Conservation (phyloP, 2,329 filamentous ascomycete species). For the Claviceps sp. region DNA sequence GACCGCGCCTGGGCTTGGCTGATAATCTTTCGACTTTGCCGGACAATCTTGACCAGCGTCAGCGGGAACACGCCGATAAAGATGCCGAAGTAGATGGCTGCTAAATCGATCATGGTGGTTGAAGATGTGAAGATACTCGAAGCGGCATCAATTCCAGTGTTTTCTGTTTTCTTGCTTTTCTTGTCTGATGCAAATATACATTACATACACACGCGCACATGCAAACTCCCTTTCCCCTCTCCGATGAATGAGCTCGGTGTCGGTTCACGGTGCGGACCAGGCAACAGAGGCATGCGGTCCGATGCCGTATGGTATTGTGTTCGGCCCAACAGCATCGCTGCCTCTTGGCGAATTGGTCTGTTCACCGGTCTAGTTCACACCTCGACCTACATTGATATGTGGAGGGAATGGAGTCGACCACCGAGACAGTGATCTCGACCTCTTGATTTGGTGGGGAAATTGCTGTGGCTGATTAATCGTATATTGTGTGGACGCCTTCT, state of each 20-base stretch:
- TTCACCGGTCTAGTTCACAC: no score
- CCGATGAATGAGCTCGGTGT: no score
- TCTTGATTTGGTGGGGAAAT: background rate
- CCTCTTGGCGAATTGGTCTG: no score
- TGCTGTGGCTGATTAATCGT: background rate
- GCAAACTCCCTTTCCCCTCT: no score
- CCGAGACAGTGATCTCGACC: background rate
- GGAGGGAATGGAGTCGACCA: no score
- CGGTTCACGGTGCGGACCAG: no score
- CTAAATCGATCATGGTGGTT: slow-evolving; percentile 9
- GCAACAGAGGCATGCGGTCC: no score
- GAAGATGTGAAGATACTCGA: no score
- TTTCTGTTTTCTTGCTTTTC: background rate
- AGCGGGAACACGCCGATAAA: slow-evolving; percentile 16
- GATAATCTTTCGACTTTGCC: slow-evolving; percentile 12
- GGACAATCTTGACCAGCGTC: slow-evolving; percentile 11
- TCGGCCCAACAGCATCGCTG: no score
- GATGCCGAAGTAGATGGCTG: slow-evolving; percentile 13
- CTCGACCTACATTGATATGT: no score
- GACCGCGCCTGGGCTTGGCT: slow-evolving; percentile 7
- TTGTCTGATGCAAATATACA: background rate
- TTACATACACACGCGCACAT: no score
- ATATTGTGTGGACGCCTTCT: background rate
- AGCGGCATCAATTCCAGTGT: background rate
- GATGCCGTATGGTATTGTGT: no score